Base-by-base conservation (phyloP, 2,329 filamentous ascomycete genomes). In the Colletotrichum musicola region DNA sequence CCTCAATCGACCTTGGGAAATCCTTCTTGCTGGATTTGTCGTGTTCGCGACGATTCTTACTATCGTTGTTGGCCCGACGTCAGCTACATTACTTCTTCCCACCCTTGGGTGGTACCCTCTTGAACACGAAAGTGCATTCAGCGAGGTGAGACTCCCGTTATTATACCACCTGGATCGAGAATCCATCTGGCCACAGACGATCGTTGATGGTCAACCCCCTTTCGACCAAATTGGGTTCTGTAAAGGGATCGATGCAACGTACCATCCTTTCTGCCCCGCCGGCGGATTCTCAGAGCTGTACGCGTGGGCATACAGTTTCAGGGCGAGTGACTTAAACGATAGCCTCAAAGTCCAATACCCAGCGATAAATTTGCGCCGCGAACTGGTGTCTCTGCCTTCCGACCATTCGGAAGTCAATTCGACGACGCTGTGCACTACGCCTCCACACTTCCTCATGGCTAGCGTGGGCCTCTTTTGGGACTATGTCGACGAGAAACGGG, bases 1-100 rank as follows among this genome's bases (percentile, higher is more conserved):
- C 2, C 2, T 50, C 13, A 22, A 35, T 0, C 13, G n/a, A 0
- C 46, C n/a, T 3, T 64, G 47, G 55, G 67, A 42, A 13, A 18
- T 27, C 6, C 4, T 56, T 12, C 22, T 38, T 12, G 22, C 50
- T 13, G 14, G 42, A 5, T 25, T 70, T 9, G 12, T 70, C 6
- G 62, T 56, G 2, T 62, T 70, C 12, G 40, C 58, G 1, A 68
- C 63, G 0, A 58, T 70, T 4, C 27, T 68, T 4, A 54, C 58
- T 0, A 59, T 58, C 25, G 16, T 69, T 4, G 50, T 70, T 12
- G 62, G 63, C 1, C 59, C 64, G 3, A 64, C 70, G 1, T 71
- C 64, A 12, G 67, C 62, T 6, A 53, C 66, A 1, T 16, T 68
- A 13, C 47, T 72, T 1, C 16, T 71, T 0, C 70, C 68, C 0